Evolutionary conservation across 495 filamentous ascomycete genomes (phyloP).

Genomic region (Sabuloglossum arenarium): DNA sequence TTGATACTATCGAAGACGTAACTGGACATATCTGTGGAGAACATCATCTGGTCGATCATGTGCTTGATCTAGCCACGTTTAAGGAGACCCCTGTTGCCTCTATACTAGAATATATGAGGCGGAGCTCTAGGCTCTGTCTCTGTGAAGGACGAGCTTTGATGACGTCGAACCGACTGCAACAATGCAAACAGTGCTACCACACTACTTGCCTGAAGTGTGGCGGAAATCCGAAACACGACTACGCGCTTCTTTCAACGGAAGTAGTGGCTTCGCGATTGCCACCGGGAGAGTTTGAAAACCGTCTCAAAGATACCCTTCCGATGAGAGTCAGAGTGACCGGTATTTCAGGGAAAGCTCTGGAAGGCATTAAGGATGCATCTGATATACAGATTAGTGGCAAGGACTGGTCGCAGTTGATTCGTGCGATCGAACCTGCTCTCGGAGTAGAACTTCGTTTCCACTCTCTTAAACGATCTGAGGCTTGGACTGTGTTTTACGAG

Average conservation of each 20-base stretch:
- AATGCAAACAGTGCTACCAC: conserved; percentile 32
- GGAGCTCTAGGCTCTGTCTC: conserved; percentile 27
- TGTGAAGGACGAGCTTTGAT: conserved; percentile 33
- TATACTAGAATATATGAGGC: conserved; percentile 12
- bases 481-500: conserved; percentile 32
- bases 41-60: background rate
- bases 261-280: conserved; percentile 7
- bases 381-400: background rate
- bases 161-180: conserved; percentile 18
- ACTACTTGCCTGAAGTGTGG: conserved; percentile 33
- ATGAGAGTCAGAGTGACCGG: conserved; percentile 21
- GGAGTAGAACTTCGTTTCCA: conserved; percentile 24
- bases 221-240: conserved; percentile 34
- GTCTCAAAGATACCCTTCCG: conserved; percentile 25
- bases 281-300: conserved; percentile 28
- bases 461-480: conserved; percentile 24
- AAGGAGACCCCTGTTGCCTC: background rate
- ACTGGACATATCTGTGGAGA: conserved; percentile 2
- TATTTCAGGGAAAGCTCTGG: conserved; percentile 16
- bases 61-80: conserved; percentile 3
- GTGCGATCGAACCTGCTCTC: conserved; percentile 17
- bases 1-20: background rate
- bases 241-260: conserved; percentile 11
- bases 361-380: conserved; percentile 8
- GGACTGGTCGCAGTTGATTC: conserved; percentile 20